Base-by-base conservation (phyloP, 1,284 basidiomycete species). In the Waitea zeae region DNA sequence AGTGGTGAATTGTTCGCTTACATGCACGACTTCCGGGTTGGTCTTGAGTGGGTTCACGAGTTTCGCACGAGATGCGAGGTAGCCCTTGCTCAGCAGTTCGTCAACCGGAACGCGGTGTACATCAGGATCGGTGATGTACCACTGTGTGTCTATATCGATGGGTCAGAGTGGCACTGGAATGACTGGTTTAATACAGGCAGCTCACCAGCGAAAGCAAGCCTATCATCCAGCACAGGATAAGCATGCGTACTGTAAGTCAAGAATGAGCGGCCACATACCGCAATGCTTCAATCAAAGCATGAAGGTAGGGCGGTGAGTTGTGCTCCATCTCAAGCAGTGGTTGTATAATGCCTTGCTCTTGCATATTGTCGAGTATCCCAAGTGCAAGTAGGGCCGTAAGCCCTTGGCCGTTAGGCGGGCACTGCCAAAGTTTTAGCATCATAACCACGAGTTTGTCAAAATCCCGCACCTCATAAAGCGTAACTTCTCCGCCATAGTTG, bases 371-470 rank as follows among this genome's bases (percentile, higher is more conserved):
- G 30, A 98, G 59, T 37, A 98, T 88, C 1, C 92, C 93, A 5
- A 97, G 64, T 3, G 90, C 88, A 31, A 97, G 60, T 7, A 97
- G 66, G 0, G 92, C 87, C 1, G 88, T 89, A n/a, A 97, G 69
- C 18, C 76, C 73, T 77, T 37, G 38, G 2, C 26, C 27, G 24
- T 36, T 32, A 12, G 31, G 36, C 17, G 36, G 32, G 3, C 36
- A 37, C 26, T 34, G 33, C 14, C 20, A 36, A 20, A n/a, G 14
- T 11, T 36, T 26, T 19, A 15, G 12, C 34, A 6, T 14, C 17
- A 28, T 31, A 1, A 9, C 5, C 18, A 29, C 37, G 36, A 46
- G 54, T 84, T 92, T 70, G 96, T 90, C 12, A 92, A 89, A 50
- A 93, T 95, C 0, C 89, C 65, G 47, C 42, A 82, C 84, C 66